Conservation (phyloP, 768 basidiomycete species). For the Gloeophyllum trabeum region DNA sequence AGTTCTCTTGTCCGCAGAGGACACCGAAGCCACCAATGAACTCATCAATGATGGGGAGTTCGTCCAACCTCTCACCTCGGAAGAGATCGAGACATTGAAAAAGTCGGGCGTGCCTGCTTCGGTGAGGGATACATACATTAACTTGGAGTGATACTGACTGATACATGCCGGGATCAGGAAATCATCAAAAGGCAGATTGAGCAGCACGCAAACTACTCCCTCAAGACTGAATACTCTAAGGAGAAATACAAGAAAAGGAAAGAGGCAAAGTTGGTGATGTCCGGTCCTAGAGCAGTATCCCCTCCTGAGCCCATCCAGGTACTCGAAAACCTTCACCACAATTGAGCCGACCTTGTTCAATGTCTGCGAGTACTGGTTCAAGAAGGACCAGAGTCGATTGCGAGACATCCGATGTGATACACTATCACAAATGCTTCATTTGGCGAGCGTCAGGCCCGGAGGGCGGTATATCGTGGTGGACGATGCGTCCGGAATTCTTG, state of each 20-base stretch:
- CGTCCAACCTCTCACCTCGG: conserved; percentile 72
- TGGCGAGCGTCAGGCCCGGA: conserved; percentile 77
- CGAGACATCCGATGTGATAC: conserved; percentile 82
- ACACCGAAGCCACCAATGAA: conserved; percentile 95
- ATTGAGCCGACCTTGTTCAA: conserved; percentile 84
- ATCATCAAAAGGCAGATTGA: conserved; percentile 94
- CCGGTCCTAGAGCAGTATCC: neutral
- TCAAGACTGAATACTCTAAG: conserved; percentile 98
- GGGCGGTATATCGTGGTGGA: conserved; percentile 87
- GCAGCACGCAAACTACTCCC: conserved; percentile 79
- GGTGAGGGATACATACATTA: conserved; percentile 25
- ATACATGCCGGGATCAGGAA: conserved; percentile 41
- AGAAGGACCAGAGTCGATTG: conserved; percentile 71
- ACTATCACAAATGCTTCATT: conserved; percentile 76
- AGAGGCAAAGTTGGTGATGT: conserved; percentile 73
- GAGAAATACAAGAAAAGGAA: conserved; percentile 97
- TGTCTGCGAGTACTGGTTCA: conserved; percentile 83
- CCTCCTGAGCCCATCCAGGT: conserved; percentile 34
- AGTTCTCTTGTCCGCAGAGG: conserved; percentile 43
- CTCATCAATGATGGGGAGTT: conserved; percentile 81
- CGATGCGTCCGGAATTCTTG: conserved; percentile 82
- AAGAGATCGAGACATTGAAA: conserved; percentile 79
- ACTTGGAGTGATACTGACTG: neutral
- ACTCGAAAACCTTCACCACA: conserved; percentile 76
- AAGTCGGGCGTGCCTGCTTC: conserved; percentile 72